A percentile compares a stretch with the other conserved stretches of the same genome.
These are phyloP conservation scores for Neurospora sp. DNA, from an alignment of 495 filamentous ascomycete species.

Conservation along the genomic window DNA sequence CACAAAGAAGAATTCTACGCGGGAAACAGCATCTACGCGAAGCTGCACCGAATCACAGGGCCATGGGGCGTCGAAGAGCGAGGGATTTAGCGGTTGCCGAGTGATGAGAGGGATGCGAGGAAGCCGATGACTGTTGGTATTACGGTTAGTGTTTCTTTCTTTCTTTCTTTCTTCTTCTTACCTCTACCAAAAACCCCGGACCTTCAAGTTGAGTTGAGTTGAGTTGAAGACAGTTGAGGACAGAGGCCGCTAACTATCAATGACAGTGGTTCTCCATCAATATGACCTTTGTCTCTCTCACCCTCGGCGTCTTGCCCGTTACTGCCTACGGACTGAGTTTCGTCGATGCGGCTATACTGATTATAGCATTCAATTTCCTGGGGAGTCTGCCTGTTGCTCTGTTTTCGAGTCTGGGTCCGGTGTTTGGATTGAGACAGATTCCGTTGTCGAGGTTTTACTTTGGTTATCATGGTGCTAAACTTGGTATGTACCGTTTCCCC, in stretches of 20 bases:
- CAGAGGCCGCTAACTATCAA: background rate
- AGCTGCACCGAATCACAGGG: slow-evolving; percentile 57
- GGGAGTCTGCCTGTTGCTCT: slow-evolving; percentile 66
- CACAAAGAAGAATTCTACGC: slow-evolving; percentile 51
- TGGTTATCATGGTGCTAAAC: slow-evolving; percentile 60
- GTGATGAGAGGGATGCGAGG: slow-evolving; percentile 58
- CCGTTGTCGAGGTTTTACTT: slow-evolving; percentile 77
- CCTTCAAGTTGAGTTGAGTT: background rate
- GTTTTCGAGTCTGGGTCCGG: slow-evolving; percentile 70
- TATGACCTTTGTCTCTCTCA: slow-evolving; percentile 76
- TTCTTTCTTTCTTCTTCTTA: background rate
- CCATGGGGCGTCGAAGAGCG: slow-evolving; percentile 65
- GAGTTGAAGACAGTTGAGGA: background rate
- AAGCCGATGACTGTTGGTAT: slow-evolving; percentile 60
- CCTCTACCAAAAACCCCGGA: background rate
- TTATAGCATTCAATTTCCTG: slow-evolving; percentile 70
- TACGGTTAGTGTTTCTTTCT: slow-evolving; percentile 44
- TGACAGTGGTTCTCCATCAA: slow-evolving; percentile 75
- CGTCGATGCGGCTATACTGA: slow-evolving; percentile 59
- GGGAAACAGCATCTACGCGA: slow-evolving; percentile 53
- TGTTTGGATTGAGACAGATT: slow-evolving; percentile 77
- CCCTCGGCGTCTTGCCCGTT: slow-evolving; percentile 63
- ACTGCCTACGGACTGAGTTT: slow-evolving; percentile 62
- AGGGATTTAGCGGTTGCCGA: slow-evolving; percentile 73
- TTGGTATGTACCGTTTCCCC: slow-evolving; percentile 34